These are phyloP conservation scores for Ilyonectria destructans DNA, from an alignment of 2,329 filamentous ascomycete species.

Conservation along the genomic window DNA sequence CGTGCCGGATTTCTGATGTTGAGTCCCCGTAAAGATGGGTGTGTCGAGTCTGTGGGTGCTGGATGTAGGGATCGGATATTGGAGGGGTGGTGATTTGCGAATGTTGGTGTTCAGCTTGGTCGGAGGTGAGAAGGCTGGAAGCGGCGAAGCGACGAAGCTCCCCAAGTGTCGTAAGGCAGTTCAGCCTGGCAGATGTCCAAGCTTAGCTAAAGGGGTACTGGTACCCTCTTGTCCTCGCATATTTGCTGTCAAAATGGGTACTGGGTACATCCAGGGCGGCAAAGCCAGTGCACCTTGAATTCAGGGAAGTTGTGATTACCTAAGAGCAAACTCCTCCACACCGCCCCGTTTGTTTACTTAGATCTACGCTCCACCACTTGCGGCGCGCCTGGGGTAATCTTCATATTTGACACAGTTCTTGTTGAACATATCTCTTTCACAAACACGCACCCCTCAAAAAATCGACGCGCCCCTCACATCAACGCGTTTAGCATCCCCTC, in stretches of 20 bases:
- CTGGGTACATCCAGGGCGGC: conserved; percentile 32
- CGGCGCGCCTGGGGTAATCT: conserved; percentile 44
- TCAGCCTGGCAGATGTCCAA: conserved; percentile 60
- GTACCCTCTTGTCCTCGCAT: conserved; percentile 33
- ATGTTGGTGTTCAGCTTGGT: conserved; percentile 44
- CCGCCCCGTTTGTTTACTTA: conserved; percentile 51
- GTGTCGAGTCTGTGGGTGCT: conserved; percentile 17
- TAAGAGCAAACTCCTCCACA: conserved; percentile 35
- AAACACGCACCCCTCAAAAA: conserved; percentile 33
- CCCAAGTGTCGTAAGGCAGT: conserved; percentile 61
- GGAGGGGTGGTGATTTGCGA: conserved; percentile 12
- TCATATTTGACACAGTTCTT: conserved; percentile 35
- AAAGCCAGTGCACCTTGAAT: conserved; percentile 34
- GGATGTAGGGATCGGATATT: conserved; percentile 19
- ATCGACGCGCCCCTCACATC: not conserved
- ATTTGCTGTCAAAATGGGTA: conserved; percentile 21
- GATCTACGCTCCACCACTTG: conserved; percentile 40
- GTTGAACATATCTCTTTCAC: not conserved
- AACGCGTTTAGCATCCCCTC: conserved; percentile 39
- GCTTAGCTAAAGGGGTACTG: conserved; percentile 45
- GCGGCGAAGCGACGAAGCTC: conserved; percentile 44
- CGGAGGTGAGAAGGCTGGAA: conserved; percentile 49
- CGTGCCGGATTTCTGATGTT: conserved; percentile 65
- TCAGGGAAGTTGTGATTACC: conserved; percentile 48
- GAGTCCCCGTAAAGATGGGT: conserved; percentile 22